phyloP scores from a whole-genome alignment of 176 grass and related monocot genomes.

The Musa beccarii region DNA sequence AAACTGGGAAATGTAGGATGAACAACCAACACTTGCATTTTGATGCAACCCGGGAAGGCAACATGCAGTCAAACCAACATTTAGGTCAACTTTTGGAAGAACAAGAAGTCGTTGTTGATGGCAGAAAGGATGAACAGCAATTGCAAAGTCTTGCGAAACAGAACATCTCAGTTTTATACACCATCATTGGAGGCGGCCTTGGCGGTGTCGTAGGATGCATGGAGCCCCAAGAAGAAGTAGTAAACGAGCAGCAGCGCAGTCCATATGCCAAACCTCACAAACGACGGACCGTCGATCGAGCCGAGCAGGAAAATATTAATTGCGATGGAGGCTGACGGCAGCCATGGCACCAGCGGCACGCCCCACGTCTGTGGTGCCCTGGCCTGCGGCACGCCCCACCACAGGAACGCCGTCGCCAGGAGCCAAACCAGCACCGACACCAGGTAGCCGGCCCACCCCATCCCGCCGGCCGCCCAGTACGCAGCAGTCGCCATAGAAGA shows the following conservation, averaged over 20 bases:
- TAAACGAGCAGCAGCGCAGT: constrained; percentile 1
- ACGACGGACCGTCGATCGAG: constrained; percentile 7
- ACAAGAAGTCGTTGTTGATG: too few relatives aligned
- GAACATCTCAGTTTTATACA: background rate
- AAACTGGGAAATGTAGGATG: too few relatives aligned
- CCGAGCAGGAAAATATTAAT: constrained; percentile 12
- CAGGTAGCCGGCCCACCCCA: constrained; percentile 33
- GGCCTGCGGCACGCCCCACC: constrained; percentile 44
- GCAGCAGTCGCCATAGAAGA: constrained; percentile 26
- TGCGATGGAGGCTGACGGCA: constrained; percentile 55
- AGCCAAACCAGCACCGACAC: constrained; percentile 36
- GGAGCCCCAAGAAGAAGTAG: constrained; percentile 12
- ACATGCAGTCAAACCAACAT: too few relatives aligned
- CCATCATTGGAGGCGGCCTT: background rate
- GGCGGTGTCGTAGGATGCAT: constrained; percentile 12
- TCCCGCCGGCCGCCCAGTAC: constrained; percentile 16
- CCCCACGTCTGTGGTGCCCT: constrained; percentile 48
- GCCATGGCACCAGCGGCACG: constrained; percentile 55
- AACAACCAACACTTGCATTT: too few relatives aligned
- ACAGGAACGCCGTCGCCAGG: constrained; percentile 25
- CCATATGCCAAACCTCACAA: constrained; percentile 2
- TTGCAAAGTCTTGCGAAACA: background rate
- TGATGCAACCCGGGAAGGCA: too few relatives aligned
- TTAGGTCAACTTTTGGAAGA: too few relatives aligned
- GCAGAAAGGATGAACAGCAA: too few relatives aligned